phyloP scores from a whole-genome alignment of 768 basidiomycete species.

The Leucocoprinus birnbaumii region DNA sequence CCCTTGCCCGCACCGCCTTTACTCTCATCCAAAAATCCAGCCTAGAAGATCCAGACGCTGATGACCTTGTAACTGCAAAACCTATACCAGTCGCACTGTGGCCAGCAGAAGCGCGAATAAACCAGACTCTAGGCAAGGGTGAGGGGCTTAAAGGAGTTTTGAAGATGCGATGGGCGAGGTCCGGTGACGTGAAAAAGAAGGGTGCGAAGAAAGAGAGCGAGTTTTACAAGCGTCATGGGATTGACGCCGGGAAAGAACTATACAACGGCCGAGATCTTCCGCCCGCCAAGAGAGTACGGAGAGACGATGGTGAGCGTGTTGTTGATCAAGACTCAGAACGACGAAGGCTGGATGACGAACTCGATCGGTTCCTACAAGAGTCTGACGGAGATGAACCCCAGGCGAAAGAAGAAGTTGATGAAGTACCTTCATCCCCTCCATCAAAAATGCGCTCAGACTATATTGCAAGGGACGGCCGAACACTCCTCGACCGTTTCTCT shows the following conservation, averaged over 20 bases:
- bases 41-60: constrained; percentile 48
- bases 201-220: constrained; percentile 71
- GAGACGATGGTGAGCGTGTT: constrained; percentile 13
- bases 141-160: constrained; percentile 65
- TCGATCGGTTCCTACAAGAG: constrained; percentile 66
- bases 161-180: constrained; percentile 73
- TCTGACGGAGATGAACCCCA: constrained; percentile 22
- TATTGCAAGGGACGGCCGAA: constrained; percentile 45
- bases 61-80: constrained; percentile 61
- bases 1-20: constrained; percentile 50
- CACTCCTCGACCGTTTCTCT: constrained; percentile 55
- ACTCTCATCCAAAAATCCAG: constrained; percentile 47
- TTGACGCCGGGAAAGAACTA: constrained; percentile 57
- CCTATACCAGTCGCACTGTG: constrained; percentile 71
- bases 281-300: constrained; percentile 32
- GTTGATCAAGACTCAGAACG: constrained; percentile 31
- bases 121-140: constrained; percentile 64
- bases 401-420: constrained; percentile 12
- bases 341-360: constrained; percentile 58
- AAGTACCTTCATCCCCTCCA: constrained; percentile 40
- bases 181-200: constrained; percentile 73
- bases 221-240: constrained; percentile 78
- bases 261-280: constrained; percentile 34
- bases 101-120: constrained; percentile 80
- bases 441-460: constrained; percentile 73